Evolutionary conservation across 208 protist genomes (phyloP).

Genomic region (Trypanosoma mega): DNA sequence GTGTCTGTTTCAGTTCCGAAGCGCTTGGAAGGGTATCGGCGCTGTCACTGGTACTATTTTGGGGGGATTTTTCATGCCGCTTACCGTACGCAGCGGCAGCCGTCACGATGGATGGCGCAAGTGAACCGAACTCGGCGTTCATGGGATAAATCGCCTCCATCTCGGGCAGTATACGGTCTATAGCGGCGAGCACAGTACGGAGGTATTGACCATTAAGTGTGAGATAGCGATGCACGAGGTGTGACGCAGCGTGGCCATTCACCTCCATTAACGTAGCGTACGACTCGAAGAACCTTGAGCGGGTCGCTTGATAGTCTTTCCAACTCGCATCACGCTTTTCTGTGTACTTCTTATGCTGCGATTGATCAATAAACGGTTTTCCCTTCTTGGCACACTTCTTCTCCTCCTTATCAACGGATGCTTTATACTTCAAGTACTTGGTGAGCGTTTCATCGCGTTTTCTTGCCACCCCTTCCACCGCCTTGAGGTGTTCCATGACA

Average conservation of each 20-base stretch:
- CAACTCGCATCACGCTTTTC: slow-evolving; percentile 53
- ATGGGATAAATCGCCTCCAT: slow-evolving; percentile 59
- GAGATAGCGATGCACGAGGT: slow-evolving; percentile 69
- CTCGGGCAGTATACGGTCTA: slow-evolving; percentile 48
- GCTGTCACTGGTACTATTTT: slow-evolving; percentile 1
- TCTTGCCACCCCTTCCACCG: slow-evolving; percentile 27
- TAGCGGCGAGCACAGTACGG: slow-evolving; percentile 37
- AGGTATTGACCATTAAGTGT: slow-evolving; percentile 60
- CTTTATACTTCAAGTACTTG: slow-evolving; percentile 54
- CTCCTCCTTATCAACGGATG: slow-evolving; percentile 59
- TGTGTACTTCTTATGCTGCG: slow-evolving; percentile 46
- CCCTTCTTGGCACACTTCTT: slow-evolving; percentile 58
- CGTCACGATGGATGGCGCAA: slow-evolving; percentile 54
- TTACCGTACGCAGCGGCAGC: slow-evolving; percentile 24
- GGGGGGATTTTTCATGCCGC: not conserved
- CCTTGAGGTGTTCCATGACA: slow-evolving; percentile 51
- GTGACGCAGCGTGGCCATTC: slow-evolving; percentile 61
- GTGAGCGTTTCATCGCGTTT: slow-evolving; percentile 35
- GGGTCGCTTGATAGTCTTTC: slow-evolving; percentile 31
- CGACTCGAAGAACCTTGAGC: slow-evolving; percentile 46
- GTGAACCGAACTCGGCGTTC: slow-evolving; percentile 58
- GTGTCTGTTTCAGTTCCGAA: slow-evolving; percentile 7
- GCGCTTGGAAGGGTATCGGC: not conserved
- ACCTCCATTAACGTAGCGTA: slow-evolving; percentile 67
- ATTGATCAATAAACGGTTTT: slow-evolving; percentile 62